These are phyloP conservation scores for Nothomitra cinnamomea DNA, from an alignment of 2,329 filamentous ascomycete species.

Conservation along the genomic window DNA sequence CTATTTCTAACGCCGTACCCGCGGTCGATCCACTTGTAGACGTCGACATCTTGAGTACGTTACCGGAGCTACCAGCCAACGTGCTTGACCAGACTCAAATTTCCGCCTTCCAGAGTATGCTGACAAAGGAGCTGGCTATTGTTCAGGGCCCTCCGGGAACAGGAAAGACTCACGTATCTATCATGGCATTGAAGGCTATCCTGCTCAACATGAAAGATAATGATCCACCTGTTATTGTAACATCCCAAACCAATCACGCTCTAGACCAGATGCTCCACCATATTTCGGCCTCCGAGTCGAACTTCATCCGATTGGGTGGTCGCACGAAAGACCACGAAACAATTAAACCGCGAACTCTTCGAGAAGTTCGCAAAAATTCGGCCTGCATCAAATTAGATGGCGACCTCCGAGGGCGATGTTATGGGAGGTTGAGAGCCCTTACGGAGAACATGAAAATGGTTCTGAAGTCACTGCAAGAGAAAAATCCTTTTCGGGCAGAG, in stretches of 20 bases:
- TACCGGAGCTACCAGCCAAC: slow-evolving; percentile 30
- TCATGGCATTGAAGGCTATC: slow-evolving; percentile 50
- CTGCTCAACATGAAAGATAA: slow-evolving; percentile 37
- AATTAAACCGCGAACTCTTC: slow-evolving; percentile 51
- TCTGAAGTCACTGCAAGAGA: slow-evolving; percentile 25
- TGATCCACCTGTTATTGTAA: slow-evolving; percentile 56
- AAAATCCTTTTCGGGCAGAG: slow-evolving; percentile 33
- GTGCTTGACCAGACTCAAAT: slow-evolving; percentile 56
- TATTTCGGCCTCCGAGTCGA: slow-evolving; percentile 41
- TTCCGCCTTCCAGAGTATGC: slow-evolving; percentile 47
- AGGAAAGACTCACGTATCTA: slow-evolving; percentile 69
- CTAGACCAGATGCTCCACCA: slow-evolving; percentile 63
- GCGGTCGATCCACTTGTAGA: slow-evolving; percentile 20
- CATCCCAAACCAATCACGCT: slow-evolving; percentile 83
- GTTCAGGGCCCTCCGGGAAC: slow-evolving; percentile 71
- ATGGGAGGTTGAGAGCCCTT: slow-evolving; percentile 26
- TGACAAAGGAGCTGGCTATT: slow-evolving; percentile 55
- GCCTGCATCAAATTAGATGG: slow-evolving; percentile 22
- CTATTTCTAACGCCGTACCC: too few relatives aligned
- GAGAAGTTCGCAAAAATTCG: slow-evolving; percentile 33
- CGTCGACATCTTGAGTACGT: slow-evolving; percentile 36
- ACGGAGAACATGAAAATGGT: slow-evolving; percentile 24
- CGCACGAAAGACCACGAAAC: slow-evolving; percentile 44
- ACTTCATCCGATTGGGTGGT: slow-evolving; percentile 51
- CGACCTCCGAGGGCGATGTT: slow-evolving; percentile 23